phyloP scores from a whole-genome alignment of 306 rosid genomes.

The Dryas drummondii region DNA sequence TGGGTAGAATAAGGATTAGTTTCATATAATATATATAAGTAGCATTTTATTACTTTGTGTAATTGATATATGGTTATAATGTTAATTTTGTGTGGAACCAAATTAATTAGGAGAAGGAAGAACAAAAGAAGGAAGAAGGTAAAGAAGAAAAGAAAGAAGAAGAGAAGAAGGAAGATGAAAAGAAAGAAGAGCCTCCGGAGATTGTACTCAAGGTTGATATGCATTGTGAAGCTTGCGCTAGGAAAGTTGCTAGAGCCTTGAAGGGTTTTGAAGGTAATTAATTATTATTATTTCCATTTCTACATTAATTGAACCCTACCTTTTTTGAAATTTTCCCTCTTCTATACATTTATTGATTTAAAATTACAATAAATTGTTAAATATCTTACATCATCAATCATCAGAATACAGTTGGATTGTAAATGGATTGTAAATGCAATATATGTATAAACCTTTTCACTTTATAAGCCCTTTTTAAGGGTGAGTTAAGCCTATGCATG shows the following conservation, averaged over 20 bases:
- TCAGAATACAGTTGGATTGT: too few relatives aligned
- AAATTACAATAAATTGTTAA: too few relatives aligned
- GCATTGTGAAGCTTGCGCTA: conserved; percentile 97
- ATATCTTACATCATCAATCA: too few relatives aligned
- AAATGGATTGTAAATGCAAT: too few relatives aligned
- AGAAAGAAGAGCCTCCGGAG: conserved; percentile 54
- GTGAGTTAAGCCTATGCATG: too few relatives aligned
- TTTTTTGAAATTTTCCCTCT: too few relatives aligned
- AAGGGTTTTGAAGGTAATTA: conserved; percentile 82
- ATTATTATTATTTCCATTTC: conserved; percentile 7
- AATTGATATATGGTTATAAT: background rate
- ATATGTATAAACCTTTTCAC: too few relatives aligned
- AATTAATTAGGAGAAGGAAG: conserved; percentile 40
- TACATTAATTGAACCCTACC: too few relatives aligned
- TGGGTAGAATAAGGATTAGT: background rate
- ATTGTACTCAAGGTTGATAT: conserved; percentile 90
- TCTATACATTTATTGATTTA: too few relatives aligned
- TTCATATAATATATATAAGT: background rate
- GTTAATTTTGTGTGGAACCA: conserved; percentile 7
- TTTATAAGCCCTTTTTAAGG: too few relatives aligned
- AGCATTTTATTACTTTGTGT: background rate
- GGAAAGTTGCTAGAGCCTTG: conserved; percentile 84
- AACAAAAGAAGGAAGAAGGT: conserved; percentile 32
- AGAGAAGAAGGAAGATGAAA: conserved; percentile 32
- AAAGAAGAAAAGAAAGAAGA: conserved; percentile 29